Percentiles rank a stretch among this genome's conserved stretches.
phyloP scores from a whole-genome alignment of 140 eudicot genomes.

The Ambrosia hybrid region DNA sequence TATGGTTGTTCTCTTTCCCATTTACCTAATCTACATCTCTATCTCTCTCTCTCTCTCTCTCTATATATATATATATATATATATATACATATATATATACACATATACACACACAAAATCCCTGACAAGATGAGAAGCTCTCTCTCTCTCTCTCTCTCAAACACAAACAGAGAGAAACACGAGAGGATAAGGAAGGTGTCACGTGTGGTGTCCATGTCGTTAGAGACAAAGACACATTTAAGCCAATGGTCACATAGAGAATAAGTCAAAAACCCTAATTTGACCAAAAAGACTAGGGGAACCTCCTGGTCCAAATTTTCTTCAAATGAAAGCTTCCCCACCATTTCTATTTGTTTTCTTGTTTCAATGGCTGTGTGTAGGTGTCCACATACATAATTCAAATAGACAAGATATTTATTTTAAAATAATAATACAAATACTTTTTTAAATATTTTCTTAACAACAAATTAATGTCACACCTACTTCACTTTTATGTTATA shows the following conservation, averaged over 20 bases:
- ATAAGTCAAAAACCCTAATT: conserved; percentile 18
- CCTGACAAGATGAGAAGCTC: not conserved
- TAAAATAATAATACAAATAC: not conserved
- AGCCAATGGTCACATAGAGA: conserved; percentile 9
- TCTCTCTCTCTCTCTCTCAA: not conserved
- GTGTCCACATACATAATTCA: too few relatives aligned
- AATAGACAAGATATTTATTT: not conserved
- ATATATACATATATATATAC: not conserved
- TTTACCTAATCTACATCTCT: not conserved
- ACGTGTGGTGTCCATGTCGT: conserved; percentile 19
- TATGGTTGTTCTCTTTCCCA: not conserved
- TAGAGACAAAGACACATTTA: conserved; percentile 10
- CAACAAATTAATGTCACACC: too few relatives aligned
- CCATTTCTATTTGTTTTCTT: conserved; percentile 14
- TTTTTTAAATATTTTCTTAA: too few relatives aligned
- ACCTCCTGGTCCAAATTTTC: conserved; percentile 6
- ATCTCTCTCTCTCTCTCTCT: not conserved
- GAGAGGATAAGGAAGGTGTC: conserved; percentile 6
- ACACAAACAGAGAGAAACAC: conserved; percentile 1
- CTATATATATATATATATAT: not conserved
- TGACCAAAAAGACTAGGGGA: conserved; percentile 8
- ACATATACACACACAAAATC: not conserved
- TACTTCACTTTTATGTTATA: too few relatives aligned
- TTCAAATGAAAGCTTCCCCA: conserved; percentile 9
- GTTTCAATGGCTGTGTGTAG: not conserved